Evolutionary conservation across 2,329 filamentous ascomycete genomes (phyloP), one percentile per base, ranked within the genome.

Genomic region (Fonsecaea nubica): DNA sequence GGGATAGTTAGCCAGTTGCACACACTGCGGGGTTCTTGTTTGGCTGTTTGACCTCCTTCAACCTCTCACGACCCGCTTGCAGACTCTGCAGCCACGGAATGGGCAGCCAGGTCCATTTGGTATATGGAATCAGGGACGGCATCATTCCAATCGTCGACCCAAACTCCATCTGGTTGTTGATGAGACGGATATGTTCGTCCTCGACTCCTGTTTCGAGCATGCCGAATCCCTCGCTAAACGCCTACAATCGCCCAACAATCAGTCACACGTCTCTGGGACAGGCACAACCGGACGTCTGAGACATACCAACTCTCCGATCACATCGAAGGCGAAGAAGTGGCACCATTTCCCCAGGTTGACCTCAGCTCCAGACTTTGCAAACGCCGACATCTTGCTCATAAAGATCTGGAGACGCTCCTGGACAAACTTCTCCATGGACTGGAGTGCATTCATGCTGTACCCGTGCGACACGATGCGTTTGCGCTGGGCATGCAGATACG

Each of bases 251-350:
- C 18, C n/a, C 4, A 18, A 50, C 13, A 25, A 50, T 50, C 45
- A 50, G 45, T 12, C 45, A 25, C 21, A 2, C 21, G 6, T 58
- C 38, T 5, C 38, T 5, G 0, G 32, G 36, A 45, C 12, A 45
- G 12, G 42, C 36, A 45, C 5, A 15, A 12, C 38, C 4, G 5
- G 30, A 6, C 13, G 25, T 25, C 25, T 25, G 25, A 30, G 3
- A 58, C 55, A 45, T 58, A 58, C 55, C 55, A 58, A 58, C 36
- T 58, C 55, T 58, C 55, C 55, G 42, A 58, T 58, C 6, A 58
- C 55, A 58, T 58, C 55, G 12, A 58, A 58, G 55, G 55, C 55
- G 32, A 58, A 58, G 55, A 58, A 58, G 32, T 58, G 55, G 36
- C 55, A 58, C 55, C 55, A 58, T 45, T 58, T 58, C 1, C 55